Base-by-base conservation (phyloP, 805 yeast species). In the Starmerella lactis-condensi region DNA sequence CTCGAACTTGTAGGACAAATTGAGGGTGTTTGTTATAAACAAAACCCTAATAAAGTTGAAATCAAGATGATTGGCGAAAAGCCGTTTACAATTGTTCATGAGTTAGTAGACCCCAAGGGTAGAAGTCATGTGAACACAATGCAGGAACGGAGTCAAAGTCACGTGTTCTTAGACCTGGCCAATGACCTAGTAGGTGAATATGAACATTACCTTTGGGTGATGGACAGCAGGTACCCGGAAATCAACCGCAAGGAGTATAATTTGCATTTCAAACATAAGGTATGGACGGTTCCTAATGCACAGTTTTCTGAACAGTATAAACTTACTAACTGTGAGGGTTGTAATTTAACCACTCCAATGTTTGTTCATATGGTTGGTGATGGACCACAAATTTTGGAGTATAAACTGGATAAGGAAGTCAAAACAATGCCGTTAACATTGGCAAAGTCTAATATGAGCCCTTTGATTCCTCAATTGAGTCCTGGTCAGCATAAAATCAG, bases 1-100 rank as follows among this genome's bases (percentile, higher is more conserved):
- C 48, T 67, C 26, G 40, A 48, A 4, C 48, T 67, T 2, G 50
- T 9, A 17, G 8, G 7, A 12, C 17, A 12, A 15, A 8, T 8
- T 11, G 22, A 9, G 10, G 22, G 11, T 11, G n/a, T n/a, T n/a
- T n/a, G n/a, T 8, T 6, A 7, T 6, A 15, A 6, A 6, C 8
- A 6, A 8, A 15, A 9, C 6, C 10, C 17, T 6, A 24, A 18
- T 2, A 5, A 25, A 1, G 13, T 30, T 6, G 17, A 15, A 3
- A 25, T 42, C 11, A 14, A 29, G 5, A 30, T 37, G 11, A 14
- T 22, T n/a, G 51, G 51, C 11, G 37, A 38, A 29, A 35, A 47
- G 4, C 51, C 51, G 8, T 46, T 45, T 37, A 37, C 36, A 11
- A 26, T 46, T 5, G 22, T 39, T 26, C 43, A 38, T 24, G 47